Conservation (phyloP, 768 basidiomycete genomes). For the Mycena galericulata region DNA sequence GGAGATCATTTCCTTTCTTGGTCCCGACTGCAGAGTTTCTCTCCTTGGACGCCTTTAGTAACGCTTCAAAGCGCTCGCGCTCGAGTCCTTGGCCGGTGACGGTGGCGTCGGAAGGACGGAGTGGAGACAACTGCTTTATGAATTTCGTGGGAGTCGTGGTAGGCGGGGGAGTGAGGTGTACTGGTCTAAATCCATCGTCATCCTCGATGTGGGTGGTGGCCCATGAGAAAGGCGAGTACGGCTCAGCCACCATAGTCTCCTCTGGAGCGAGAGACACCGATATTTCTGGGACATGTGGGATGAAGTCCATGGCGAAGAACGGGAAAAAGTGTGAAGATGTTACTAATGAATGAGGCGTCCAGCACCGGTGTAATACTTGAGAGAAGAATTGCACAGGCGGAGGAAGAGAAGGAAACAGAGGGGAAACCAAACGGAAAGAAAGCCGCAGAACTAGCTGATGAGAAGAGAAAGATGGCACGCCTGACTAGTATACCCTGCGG, state of each 20-base stretch:
- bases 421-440: constrained; percentile 45
- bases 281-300: constrained; percentile 70
- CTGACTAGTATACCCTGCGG: background rate
- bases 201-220: constrained; percentile 45
- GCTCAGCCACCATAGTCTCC: constrained; percentile 62
- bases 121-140: constrained; percentile 61
- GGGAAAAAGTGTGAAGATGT: constrained; percentile 34
- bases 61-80: constrained; percentile 69
- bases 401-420: constrained; percentile 47
- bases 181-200: constrained; percentile 68
- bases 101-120: constrained; percentile 55
- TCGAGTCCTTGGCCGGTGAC: constrained; percentile 66
- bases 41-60: constrained; percentile 72
- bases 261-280: constrained; percentile 76
- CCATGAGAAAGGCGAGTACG: constrained; percentile 72
- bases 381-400: constrained; percentile 42
- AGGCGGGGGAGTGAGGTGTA: constrained; percentile 69
- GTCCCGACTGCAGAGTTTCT: constrained; percentile 58
- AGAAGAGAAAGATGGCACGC: constrained; percentile 20
- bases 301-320: constrained; percentile 53
- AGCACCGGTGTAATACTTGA: constrained; percentile 59
- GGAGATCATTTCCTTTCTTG: constrained; percentile 68
- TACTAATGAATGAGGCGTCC: constrained; percentile 57
- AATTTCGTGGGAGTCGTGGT: constrained; percentile 51
- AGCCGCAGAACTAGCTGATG: constrained; percentile 39